These are phyloP conservation scores for Fusarium papillatum DNA, from an alignment of 2,329 filamentous ascomycete species.

Conservation along the genomic window DNA sequence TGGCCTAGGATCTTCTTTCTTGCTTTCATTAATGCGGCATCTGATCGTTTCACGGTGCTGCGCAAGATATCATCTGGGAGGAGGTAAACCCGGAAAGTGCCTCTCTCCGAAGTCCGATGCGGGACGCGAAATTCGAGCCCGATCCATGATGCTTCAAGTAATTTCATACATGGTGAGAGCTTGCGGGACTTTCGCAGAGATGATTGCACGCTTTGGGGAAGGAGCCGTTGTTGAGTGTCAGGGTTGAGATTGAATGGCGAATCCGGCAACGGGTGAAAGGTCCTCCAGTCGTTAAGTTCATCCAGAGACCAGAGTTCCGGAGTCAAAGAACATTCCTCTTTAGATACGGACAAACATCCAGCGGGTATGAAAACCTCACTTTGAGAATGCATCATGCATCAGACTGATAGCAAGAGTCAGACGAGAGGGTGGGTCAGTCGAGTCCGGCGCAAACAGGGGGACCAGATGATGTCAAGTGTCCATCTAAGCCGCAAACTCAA, in stretches of 20 bases:
- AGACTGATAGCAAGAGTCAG: not conserved
- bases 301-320: conserved; percentile 27
- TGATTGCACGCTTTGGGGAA: conserved; percentile 42
- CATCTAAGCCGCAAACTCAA: not conserved
- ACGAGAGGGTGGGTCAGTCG: not conserved
- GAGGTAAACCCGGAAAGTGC: conserved; percentile 68
- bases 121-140: conserved; percentile 54
- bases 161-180: conserved; percentile 40
- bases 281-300: conserved; percentile 43
- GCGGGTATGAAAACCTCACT: conserved; percentile 53
- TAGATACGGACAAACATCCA: conserved; percentile 53
- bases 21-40: conserved; percentile 57
- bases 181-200: conserved; percentile 43
- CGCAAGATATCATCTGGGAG: conserved; percentile 76
- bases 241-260: not conserved
- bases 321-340: conserved; percentile 27
- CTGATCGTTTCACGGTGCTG: conserved; percentile 62
- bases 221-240: not conserved
- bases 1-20: conserved; percentile 62
- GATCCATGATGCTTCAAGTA: conserved; percentile 58
- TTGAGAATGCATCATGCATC: conserved; percentile 27
- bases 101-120: conserved; percentile 29
- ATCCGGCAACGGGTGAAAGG: conserved; percentile 41
- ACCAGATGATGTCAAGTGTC: not conserved
- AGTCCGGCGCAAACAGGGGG: not conserved